Evolutionary conservation across 345 rosid genomes (phyloP).

Genomic region (Aquilaria malaccensis): DNA sequence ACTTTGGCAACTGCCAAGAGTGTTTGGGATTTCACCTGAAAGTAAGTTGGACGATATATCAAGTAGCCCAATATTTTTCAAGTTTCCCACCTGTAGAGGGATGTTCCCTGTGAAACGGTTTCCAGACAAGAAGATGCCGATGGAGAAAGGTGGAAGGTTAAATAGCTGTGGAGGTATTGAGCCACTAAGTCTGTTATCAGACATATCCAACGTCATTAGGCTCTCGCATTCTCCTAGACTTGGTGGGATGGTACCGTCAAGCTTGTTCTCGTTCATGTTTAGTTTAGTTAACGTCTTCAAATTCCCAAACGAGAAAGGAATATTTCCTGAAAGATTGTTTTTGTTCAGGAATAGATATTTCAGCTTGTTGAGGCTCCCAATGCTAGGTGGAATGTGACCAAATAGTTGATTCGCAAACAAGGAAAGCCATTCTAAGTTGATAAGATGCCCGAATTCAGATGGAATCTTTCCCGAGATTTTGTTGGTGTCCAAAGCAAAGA

Average conservation of each 20-base stretch:
- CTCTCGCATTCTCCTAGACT: background rate
- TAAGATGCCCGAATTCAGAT: background rate
- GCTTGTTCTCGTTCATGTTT: background rate
- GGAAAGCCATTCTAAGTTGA: background rate
- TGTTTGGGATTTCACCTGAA: constrained; percentile 14
- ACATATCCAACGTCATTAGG: background rate
- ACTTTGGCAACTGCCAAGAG: constrained; percentile 16
- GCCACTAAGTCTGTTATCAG: background rate
- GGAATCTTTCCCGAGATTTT: background rate
- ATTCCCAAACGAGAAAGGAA: constrained; percentile 6
- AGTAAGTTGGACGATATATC: background rate
- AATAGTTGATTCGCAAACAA: background rate
- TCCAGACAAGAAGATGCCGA: accelerated
- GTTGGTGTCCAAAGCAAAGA: background rate
- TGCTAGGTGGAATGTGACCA: background rate
- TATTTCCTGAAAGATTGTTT: constrained; percentile 10
- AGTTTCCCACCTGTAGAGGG: background rate
- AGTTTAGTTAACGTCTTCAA: background rate
- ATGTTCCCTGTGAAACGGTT: constrained; percentile 3
- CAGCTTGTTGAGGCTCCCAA: constrained; percentile 12
- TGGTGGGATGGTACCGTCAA: constrained; percentile 3
- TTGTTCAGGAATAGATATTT: accelerated
- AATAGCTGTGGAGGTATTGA: background rate
- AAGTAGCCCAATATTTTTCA: background rate
- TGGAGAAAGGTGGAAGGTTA: background rate